phyloP scores from a whole-genome alignment of 345 rosid species.

The Ceriops zippeliana region DNA sequence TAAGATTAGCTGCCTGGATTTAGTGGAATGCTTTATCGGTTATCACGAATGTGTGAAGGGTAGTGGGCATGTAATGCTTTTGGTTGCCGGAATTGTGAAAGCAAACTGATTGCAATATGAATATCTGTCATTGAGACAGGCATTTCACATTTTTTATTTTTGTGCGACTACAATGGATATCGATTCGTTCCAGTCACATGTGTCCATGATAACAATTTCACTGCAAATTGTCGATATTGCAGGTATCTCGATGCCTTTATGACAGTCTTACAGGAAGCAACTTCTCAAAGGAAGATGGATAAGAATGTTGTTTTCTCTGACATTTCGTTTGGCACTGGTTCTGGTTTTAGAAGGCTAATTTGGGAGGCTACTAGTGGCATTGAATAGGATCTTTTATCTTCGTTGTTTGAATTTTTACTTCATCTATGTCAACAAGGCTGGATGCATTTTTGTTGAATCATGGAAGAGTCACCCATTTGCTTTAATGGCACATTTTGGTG shows the following conservation, averaged over 20 bases:
- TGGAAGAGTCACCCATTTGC: background rate
- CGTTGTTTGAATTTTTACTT: background rate
- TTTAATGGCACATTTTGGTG: background rate
- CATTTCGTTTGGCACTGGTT: background rate
- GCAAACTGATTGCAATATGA: no score
- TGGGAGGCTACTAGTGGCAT: background rate
- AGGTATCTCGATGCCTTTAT: conserved; percentile 55
- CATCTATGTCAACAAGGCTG: conserved; percentile 6
- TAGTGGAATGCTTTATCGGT: background rate
- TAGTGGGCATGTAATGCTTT: no score
- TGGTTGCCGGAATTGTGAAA: no score
- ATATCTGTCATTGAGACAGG: background rate
- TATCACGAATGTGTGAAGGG: no score
- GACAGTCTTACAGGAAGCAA: conserved; percentile 13
- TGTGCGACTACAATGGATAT: background rate
- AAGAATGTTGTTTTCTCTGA: background rate
- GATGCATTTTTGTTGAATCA: conserved; percentile 8
- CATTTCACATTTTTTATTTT: background rate
- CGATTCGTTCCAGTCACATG: background rate
- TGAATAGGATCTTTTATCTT: background rate
- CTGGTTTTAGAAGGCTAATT: background rate
- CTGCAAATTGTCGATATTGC: conserved; percentile 9
- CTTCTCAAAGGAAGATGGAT: background rate
- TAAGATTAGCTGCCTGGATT: background rate
- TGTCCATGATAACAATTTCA: background rate